Evolutionary conservation across 495 filamentous ascomycete genomes (phyloP), one percentile per base, ranked within the genome.

Genomic region (Viridothelium virens): DNA sequence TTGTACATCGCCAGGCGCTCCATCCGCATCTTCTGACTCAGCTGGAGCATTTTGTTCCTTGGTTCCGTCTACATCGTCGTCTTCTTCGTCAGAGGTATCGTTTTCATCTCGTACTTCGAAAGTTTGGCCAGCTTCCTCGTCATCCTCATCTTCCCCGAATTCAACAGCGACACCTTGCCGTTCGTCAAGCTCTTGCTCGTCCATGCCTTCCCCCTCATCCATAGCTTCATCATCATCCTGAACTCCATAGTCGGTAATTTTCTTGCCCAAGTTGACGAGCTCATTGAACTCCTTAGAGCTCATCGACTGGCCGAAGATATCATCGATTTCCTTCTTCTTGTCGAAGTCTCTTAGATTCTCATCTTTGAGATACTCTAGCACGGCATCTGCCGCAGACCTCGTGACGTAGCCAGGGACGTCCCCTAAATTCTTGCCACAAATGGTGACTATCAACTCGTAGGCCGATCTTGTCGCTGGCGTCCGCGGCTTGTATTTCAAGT

Each of bases 221-320:
- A 92, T 90, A 44, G 91, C 86, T 66, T 96, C 94, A 71, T 97
- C 93, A 36, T 98, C 94, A 71, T 97, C 93, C 73, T 97, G 92
- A 38, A 90, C 91, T 76, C 96, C 90, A 79, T 97, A 99, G 76
- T 99, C 94, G 38, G 95, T 97, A 70, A 99, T 96, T 77, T 99
- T 99, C 81, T 97, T 99, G 39, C 93, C 91, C 5, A 99, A 81
- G 74, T 96, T 99, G 62, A 97, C 88, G 61, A 97, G 79, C 77
- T 97, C 94, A 72, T 97, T 97, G 77, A 96, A 99, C 72, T 96
- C 88, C 74, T 97, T 96, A 0, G 90, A 85, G 39, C 83, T 86
- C 81, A 96, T 87, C 0, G 86, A 87, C 9, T 82, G 83, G 36
- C 93, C 95, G 48, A 99, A 74, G 64, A 97, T 82, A 68, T 97